Conservation (phyloP, 257 asterid genomes). For the Solanum virginianum region DNA sequence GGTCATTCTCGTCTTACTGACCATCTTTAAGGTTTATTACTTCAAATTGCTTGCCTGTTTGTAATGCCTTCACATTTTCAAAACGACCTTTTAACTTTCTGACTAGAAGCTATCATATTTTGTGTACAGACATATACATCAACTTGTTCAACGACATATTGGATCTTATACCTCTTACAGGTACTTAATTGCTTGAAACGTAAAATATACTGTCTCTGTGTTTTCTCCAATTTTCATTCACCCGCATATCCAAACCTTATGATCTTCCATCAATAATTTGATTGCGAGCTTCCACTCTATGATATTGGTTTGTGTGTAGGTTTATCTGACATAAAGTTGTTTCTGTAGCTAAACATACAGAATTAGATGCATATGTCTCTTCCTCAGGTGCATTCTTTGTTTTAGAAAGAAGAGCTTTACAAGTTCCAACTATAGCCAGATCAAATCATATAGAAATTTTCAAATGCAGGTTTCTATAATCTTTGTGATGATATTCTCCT, state of each 20-base stretch:
- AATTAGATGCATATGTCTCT: not conserved
- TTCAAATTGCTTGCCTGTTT: not conserved
- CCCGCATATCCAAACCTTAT: not conserved
- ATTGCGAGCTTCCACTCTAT: not conserved
- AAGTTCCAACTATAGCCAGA: not conserved
- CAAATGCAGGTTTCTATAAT: conserved; percentile 38
- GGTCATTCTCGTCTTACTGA: conserved; percentile 30
- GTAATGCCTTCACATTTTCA: not conserved
- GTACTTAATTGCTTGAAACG: conserved; percentile 6
- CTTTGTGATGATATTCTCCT: conserved; percentile 33
- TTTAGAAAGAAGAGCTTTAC: not conserved
- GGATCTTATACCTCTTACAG: conserved; percentile 38
- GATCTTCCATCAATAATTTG: not conserved
- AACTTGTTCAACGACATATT: conserved; percentile 32
- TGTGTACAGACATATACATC: conserved; percentile 24
- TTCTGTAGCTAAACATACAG: not conserved
- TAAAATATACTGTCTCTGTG: not conserved
- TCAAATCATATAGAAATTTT: not conserved
- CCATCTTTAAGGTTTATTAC: conserved; percentile 27
- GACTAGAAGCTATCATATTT: not conserved
- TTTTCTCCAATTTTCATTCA: not conserved
- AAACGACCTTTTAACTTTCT: not conserved
- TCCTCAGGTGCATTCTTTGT: not conserved
- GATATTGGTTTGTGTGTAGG: not conserved
- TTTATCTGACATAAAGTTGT: not conserved